Conservation (phyloP, 1,284 basidiomycete genomes). For the Fomitopsis betulina region DNA sequence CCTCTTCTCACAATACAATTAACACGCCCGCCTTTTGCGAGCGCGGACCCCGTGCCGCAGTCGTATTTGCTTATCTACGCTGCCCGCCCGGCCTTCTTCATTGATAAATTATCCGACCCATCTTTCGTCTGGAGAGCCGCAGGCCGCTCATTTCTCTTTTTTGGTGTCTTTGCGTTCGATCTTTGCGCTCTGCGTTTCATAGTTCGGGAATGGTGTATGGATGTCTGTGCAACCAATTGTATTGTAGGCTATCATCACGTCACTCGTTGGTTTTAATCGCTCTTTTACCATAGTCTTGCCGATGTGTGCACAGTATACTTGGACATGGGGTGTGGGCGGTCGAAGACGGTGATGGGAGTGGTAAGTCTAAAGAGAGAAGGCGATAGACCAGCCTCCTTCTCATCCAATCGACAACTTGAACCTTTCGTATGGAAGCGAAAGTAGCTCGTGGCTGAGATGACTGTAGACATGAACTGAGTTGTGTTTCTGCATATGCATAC, state of each 20-base stretch:
- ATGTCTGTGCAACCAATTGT: background rate
- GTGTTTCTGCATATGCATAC: no score
- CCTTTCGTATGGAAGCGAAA: no score
- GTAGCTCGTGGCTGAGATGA: no score
- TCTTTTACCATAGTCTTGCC: background rate
- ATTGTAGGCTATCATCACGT: background rate
- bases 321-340: no score
- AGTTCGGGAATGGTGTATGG: background rate
- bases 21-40: background rate
- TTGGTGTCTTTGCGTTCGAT: background rate
- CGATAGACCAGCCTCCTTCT: no score
- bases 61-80: background rate
- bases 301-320: no score
- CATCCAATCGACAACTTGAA: no score
- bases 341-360: no score
- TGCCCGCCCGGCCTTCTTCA: background rate
- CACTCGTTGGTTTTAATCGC: background rate
- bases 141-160: background rate
- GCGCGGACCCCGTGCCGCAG: background rate
- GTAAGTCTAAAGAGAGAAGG: no score
- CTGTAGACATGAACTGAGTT: no score
- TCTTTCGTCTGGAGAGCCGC: background rate
- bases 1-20: background rate
- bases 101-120: background rate
- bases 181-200: background rate